Base-by-base conservation (phyloP, 345 rosid species). In the Populus pruinosa region DNA sequence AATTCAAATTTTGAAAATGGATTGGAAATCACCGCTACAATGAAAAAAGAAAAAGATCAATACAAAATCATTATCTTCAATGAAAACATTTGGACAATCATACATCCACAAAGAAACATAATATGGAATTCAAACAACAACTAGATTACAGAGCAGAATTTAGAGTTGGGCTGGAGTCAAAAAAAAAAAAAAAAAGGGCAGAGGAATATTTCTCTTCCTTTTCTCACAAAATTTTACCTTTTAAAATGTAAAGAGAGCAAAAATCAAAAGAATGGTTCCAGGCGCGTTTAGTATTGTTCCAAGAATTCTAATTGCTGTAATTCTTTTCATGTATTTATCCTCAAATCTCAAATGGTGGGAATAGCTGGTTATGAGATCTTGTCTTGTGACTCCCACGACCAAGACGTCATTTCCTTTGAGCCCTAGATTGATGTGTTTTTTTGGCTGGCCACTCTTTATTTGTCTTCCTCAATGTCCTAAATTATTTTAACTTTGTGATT, bases 1-100 rank as follows among this genome's bases (percentile, higher is more conserved):
- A 93, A 10, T 0, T 1, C 0, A 79, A 1, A 89, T 1, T 0
- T 29, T 6, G 59, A 17, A 83, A 0, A 89, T 18, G 97, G 99
- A 77, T 71, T 93, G 67, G 85, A 79, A 29, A 96, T 92, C 21
- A 61, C 72, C 53, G 94, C 98, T 96, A 82, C 85, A 85, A 66
- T 55, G 81, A 63, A 43, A 70, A 70, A 73, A 67, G 41, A 33
- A 43, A 27, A 1, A 43, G 10, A 64, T 65, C 8, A 72, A n/a
- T 8, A n/a, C 9, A n/a, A 61, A 20, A 27, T 47, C 56, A 8
- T 7, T 56, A 44, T 65, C 39, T 10, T 35, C 35, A 61, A 31
- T 39, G 11, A 65, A 6, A 27, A 43, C 3, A 71, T 16, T 5
- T 0, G 23, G 29, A 44, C 67, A 69, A 17, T 43, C 36, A 50